Base-by-base conservation (phyloP, 164 flowering plant species). In the Pachysandra terminalis region DNA sequence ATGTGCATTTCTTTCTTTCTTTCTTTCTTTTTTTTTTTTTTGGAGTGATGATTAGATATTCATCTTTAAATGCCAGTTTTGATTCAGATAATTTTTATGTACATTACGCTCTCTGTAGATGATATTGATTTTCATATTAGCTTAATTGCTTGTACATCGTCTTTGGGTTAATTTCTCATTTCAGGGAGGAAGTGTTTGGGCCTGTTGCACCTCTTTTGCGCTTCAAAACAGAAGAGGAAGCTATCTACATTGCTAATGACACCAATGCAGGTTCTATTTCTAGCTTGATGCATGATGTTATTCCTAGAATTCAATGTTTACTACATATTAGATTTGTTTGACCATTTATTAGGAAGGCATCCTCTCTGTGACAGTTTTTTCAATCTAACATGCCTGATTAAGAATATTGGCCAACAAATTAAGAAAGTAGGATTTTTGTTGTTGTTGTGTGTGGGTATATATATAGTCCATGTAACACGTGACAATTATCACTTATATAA, bases 181-280 rank as follows among this genome's bases (percentile, higher is more conserved):
- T 37, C 84, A 94, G 94, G 74, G 91, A 92, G 75, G 99, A 95
- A 84, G 90, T 86, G 56, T 92, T 95, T 78, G 99, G 99, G 63
- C 97, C 99, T 53, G 98, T 95, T 73, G 97, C 98, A 60, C 97
- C 99, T 17, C 81, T 92, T 48, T 26, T 89, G 79, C 81, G 81
- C 53, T 95, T 95, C 71, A 90, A 88, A 81, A 88, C 96, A 0
- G 99, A 92, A 79, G 96, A 90, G 61, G 99, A 95, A 72, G 98
- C 98, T 55, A 87, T 95, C 68, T 73, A 23, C 49, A 77, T 90
- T 64, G 99, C 99, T 67, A 92, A 92, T 71, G 93, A 95, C 78
- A 92, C 99, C 40, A 84, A 85, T 83, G 94, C 99, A 81, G 97
- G 97, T 92, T 41, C 25, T 35, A 28, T 56, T 71, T 63, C 40